Percentiles rank a stretch among this genome's conserved stretches.
These are phyloP conservation scores for Bremia lactucae DNA, from an alignment of 352 stramenopile species.

Conservation along the genomic window DNA sequence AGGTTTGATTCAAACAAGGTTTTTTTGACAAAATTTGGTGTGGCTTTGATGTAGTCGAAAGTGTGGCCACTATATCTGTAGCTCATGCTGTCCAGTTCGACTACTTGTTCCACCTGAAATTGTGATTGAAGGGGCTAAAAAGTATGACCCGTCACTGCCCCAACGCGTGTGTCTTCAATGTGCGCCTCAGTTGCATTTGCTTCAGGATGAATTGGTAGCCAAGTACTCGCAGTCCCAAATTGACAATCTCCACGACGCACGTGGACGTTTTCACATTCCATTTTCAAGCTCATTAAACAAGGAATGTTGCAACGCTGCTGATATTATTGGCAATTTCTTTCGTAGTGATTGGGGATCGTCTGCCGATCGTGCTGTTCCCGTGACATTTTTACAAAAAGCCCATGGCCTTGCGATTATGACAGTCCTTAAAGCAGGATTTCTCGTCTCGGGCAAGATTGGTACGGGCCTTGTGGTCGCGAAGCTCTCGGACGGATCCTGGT, in stretches of 20 bases:
- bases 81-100: slow-evolving; percentile 36
- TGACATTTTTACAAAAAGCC: slow-evolving; percentile 41
- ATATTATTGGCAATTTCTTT: slow-evolving; percentile 62
- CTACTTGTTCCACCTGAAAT: slow-evolving; percentile 34
- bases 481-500: slow-evolving; percentile 74
- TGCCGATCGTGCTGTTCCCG: slow-evolving; percentile 31
- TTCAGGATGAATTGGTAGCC: slow-evolving; percentile 36
- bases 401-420: slow-evolving; percentile 48
- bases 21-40: not conserved
- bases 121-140: slow-evolving; percentile 34
- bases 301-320: slow-evolving; percentile 42
- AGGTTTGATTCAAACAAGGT: not conserved
- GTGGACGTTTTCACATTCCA: slow-evolving; percentile 27
- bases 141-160: slow-evolving; percentile 36
- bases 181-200: slow-evolving; percentile 31
- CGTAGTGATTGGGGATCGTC: slow-evolving; percentile 39
- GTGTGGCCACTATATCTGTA: slow-evolving; percentile 39
- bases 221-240: slow-evolving; percentile 28
- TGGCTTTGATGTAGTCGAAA: slow-evolving; percentile 22
- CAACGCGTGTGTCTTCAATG: slow-evolving; percentile 52
- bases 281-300: slow-evolving; percentile 39
- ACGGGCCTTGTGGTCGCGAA: slow-evolving; percentile 77
- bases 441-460: slow-evolving; percentile 50
- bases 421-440: slow-evolving; percentile 39
- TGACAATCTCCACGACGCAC: slow-evolving; percentile 30